Evolutionary conservation across 495 filamentous ascomycete genomes (phyloP).

Genomic region (Apodospora peruviana): DNA sequence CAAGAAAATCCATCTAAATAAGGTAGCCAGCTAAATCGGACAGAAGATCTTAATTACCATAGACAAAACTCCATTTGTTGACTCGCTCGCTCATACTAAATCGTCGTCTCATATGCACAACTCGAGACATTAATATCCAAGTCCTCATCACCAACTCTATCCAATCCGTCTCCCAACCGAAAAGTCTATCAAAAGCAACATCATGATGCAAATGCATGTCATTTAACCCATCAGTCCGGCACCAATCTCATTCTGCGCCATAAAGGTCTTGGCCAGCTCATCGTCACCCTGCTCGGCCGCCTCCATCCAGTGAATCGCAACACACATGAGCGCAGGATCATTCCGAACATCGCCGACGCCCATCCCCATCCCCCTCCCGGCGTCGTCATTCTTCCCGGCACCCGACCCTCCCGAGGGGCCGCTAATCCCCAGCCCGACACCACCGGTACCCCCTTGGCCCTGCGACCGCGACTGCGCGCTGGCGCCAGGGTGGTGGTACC

Average conservation of each 20-base stretch:
- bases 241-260: slow-evolving; percentile 57
- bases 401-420: slow-evolving; percentile 14
- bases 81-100: no score
- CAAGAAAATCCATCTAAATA: no score
- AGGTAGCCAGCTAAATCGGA: no score
- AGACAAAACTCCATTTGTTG: no score
- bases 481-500: slow-evolving; percentile 21
- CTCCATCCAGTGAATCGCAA: slow-evolving; percentile 99
- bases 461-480: no score
- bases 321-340: slow-evolving; percentile 89
- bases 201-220: no score
- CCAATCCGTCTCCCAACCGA: no score
- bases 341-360: slow-evolving; percentile 52
- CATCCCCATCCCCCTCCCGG: slow-evolving; percentile 17
- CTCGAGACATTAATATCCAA: no score
- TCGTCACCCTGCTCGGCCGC: slow-evolving; percentile 81
- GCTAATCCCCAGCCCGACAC: slow-evolving; percentile 9
- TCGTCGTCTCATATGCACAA: no score
- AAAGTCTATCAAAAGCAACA: no score
- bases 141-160: no score
- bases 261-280: slow-evolving; percentile 75
- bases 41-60: no score
- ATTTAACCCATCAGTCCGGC: slow-evolving; percentile 17
- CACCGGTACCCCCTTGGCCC: slow-evolving; percentile 14
- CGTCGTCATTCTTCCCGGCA: slow-evolving; percentile 12